Evolutionary conservation across 768 basidiomycete genomes (phyloP).

Genomic region (Rubroboletus pulcherrimus): DNA sequence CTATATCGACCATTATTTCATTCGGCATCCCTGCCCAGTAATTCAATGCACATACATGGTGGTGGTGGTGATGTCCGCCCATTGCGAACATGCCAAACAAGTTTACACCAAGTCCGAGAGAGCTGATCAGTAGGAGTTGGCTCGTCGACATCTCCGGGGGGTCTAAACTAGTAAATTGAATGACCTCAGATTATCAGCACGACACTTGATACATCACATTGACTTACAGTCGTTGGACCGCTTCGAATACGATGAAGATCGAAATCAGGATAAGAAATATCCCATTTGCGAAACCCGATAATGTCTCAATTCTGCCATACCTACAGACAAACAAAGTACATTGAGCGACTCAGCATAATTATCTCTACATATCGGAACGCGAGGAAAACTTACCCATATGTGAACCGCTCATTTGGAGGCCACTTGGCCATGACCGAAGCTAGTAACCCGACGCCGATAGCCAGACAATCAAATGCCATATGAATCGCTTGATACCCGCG

Average conservation of each 20-base stretch:
- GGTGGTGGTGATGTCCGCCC: constrained; percentile 86
- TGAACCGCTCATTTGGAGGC: constrained; percentile 92
- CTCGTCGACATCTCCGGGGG: constrained; percentile 98
- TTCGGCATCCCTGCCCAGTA: neutral
- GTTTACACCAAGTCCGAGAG: constrained; percentile 88
- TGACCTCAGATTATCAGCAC: neutral
- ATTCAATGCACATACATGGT: constrained; percentile 50
- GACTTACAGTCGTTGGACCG: constrained; percentile 82
- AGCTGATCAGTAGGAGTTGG: constrained; percentile 86
- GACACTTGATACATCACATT: constrained; percentile 21
- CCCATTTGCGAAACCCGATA: constrained; percentile 98
- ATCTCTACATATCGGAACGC: neutral
- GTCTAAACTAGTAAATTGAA: constrained; percentile 53
- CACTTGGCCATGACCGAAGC: constrained; percentile 98
- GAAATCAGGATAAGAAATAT: constrained; percentile 92
- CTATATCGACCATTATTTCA: constrained; percentile 5
- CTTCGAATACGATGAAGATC: constrained; percentile 97
- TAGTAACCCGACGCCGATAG: constrained; percentile 90
- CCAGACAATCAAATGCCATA: constrained; percentile 99
- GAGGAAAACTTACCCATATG: constrained; percentile 71
- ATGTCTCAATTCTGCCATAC: constrained; percentile 92
- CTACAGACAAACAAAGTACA: constrained; percentile 35
- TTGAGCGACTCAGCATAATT: neutral
- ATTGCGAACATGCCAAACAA: constrained; percentile 99
- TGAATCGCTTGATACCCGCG: constrained; percentile 73